phyloP scores from a whole-genome alignment of 106 monocot genomes.

The Dendrobium nobile region DNA sequence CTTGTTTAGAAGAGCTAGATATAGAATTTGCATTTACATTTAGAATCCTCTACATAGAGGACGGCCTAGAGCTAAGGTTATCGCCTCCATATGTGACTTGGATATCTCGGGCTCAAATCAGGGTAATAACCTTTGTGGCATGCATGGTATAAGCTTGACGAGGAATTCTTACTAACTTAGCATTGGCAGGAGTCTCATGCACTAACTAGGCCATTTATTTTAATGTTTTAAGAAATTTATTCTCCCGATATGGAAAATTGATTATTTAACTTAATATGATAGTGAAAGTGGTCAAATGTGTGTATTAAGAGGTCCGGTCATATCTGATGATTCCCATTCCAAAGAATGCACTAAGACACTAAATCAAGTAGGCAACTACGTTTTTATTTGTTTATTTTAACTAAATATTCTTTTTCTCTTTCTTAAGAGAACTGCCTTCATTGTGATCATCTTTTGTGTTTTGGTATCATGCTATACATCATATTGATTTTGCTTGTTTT shows the following conservation, averaged over 20 bases:
- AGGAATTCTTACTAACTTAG: neutral
- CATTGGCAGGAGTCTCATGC: neutral
- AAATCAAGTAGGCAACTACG: conserved; percentile 42
- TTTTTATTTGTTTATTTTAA: neutral
- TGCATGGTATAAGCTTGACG: neutral
- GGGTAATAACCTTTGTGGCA: no score
- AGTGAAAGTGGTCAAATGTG: conserved; percentile 94
- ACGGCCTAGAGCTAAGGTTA: neutral
- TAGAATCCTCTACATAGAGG: neutral
- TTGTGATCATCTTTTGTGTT: neutral
- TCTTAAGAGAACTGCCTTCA: neutral
- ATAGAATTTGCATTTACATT: conserved; percentile 2
- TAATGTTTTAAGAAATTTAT: no score
- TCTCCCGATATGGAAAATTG: neutral
- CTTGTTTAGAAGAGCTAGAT: neutral
- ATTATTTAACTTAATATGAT: neutral
- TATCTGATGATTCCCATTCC: conserved; percentile 86
- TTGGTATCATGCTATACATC: neutral
- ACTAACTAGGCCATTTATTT: neutral
- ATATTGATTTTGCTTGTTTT: neutral
- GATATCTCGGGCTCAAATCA: no score
- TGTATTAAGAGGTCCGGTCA: conserved; percentile 91
- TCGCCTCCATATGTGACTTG: neutral
- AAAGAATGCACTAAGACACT: conserved; percentile 92
- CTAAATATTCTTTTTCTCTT: neutral